phyloP scores from a whole-genome alignment of 2,329 filamentous ascomycete species.

The Apiospora pterosperma region DNA sequence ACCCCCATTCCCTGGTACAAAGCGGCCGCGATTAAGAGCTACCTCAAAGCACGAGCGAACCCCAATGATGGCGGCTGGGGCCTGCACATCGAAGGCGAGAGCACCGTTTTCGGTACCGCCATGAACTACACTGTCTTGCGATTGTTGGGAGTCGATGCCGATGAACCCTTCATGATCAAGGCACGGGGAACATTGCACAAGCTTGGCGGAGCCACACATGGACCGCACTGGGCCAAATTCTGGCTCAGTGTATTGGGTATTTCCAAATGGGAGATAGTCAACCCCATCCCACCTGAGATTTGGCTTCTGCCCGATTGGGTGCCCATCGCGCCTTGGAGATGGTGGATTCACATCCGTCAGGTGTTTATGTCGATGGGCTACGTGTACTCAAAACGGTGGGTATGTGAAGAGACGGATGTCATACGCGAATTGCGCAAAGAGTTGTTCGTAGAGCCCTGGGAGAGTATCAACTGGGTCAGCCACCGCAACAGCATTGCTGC shows the following conservation, averaged over 20 bases:
- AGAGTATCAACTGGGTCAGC: slow-evolving; percentile 70
- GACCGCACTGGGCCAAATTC: slow-evolving; percentile 96
- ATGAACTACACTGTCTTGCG: slow-evolving; percentile 85
- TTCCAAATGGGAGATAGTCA: slow-evolving; percentile 86
- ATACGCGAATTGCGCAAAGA: slow-evolving; percentile 74
- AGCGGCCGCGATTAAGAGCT: slow-evolving; percentile 86
- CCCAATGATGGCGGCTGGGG: slow-evolving; percentile 96
- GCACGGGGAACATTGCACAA: slow-evolving; percentile 79
- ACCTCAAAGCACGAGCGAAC: slow-evolving; percentile 81
- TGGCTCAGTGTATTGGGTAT: slow-evolving; percentile 86
- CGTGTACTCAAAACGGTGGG: slow-evolving; percentile 80
- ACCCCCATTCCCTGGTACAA: slow-evolving; percentile 79
- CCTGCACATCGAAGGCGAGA: slow-evolving; percentile 90
- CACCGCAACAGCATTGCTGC: slow-evolving; percentile 80
- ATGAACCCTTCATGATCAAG: slow-evolving; percentile 81
- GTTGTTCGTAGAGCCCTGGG: slow-evolving; percentile 75
- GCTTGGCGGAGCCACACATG: slow-evolving; percentile 78
- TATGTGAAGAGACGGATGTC: slow-evolving; percentile 70
- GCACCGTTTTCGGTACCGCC: slow-evolving; percentile 82
- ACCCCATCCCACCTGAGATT: slow-evolving; percentile 87
- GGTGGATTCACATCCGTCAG: slow-evolving; percentile 98
- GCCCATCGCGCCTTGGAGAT: slow-evolving; percentile 85
- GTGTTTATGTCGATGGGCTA: slow-evolving; percentile 94
- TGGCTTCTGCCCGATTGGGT: slow-evolving; percentile 93
- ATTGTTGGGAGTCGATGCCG: slow-evolving; percentile 76